phyloP scores from a whole-genome alignment of 2,329 filamentous ascomycete species.

The Scedosporium aurantiacum region DNA sequence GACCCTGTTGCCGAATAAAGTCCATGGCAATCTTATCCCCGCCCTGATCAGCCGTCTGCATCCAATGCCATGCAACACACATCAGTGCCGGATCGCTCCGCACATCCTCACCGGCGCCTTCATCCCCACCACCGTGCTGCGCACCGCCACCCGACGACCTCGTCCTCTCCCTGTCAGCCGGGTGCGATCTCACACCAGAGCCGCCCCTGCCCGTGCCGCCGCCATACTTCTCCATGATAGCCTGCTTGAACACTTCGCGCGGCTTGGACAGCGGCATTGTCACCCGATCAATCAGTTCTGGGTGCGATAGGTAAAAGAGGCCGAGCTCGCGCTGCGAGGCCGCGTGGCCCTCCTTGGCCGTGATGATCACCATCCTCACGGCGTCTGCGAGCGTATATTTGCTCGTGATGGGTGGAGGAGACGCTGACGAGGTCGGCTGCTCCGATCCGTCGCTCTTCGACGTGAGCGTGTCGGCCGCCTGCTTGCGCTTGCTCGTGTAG shows the following conservation, averaged over 20 bases:
- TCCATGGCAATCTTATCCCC: constrained; percentile 64
- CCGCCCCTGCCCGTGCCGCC: constrained; percentile 20
- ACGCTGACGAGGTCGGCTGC: constrained; percentile 20
- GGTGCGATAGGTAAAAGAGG: constrained; percentile 85
- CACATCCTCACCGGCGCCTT: constrained; percentile 32
- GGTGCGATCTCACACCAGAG: constrained; percentile 14
- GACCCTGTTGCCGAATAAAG: constrained; percentile 7
- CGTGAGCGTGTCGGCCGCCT: constrained; percentile 15
- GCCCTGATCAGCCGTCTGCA: constrained; percentile 79
- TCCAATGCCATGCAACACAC: constrained; percentile 95
- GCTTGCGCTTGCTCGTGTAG: constrained; percentile 42
- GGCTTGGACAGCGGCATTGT: constrained; percentile 77
- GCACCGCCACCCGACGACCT: constrained; percentile 12
- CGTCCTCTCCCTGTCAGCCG: constrained; percentile 10
- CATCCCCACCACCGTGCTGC: constrained; percentile 19
- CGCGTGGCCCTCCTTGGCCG: constrained; percentile 76
- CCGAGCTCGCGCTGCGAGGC: constrained; percentile 87
- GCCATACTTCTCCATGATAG: constrained; percentile 63
- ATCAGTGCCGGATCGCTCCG: constrained; percentile 76
- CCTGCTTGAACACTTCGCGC: constrained; percentile 80
- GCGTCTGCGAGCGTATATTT: constrained; percentile 69
- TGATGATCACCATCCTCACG: constrained; percentile 82
- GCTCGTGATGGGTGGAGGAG: constrained; percentile 38
- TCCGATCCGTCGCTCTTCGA: constrained; percentile 7
- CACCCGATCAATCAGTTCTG: constrained; percentile 69